Evolutionary conservation across 139 green algal genomes (phyloP), one percentile per base, ranked within the genome.

Genomic region (Closterium sp.): DNA sequence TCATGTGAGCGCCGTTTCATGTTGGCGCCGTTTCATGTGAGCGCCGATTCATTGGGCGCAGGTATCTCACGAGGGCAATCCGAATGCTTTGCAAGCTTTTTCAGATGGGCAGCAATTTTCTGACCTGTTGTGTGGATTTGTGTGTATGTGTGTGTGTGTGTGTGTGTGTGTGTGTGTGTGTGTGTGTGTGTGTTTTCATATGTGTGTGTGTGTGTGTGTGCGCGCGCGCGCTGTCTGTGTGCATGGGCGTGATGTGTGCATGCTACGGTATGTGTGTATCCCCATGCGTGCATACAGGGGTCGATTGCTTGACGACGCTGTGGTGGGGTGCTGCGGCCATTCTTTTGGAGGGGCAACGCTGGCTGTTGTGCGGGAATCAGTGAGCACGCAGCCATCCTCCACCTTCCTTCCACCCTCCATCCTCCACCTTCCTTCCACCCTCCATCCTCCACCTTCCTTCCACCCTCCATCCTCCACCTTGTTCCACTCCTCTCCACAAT

Each of bases 241-340:
- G 84, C 84, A 87, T 87, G n/a, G n/a, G n/a, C n/a, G n/a, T n/a
- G n/a, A n/a, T n/a, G n/a, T n/a, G n/a, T n/a, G n/a, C n/a, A n/a
- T n/a, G n/a, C n/a, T n/a, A n/a, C n/a, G n/a, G n/a, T n/a, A 1
- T 6, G 84, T 87, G 28, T 30, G 17, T 87, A 30, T 87, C 73
- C 34, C 4, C 34, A 24, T 79, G n/a, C n/a, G 62, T 79, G 62
- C 19, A 24, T 42, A 38, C 89, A 91, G 89, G 30, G 89, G 89
- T 11, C 29, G 30, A 30, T 27, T 86, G 31, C 84, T 92, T n/a
- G 89, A 92, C 11, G 89, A 92, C 89, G 89, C 89, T 3, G 62
- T 91, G 89, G 89, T 91, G 34, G 73, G 31, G 22, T 84, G 38
- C 85, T 92, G 89, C 24, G 89, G 89, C 9, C 89, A 92, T 92